Base-by-base conservation (phyloP, 1,284 basidiomycete genomes). In the Ustilago nuda region DNA sequence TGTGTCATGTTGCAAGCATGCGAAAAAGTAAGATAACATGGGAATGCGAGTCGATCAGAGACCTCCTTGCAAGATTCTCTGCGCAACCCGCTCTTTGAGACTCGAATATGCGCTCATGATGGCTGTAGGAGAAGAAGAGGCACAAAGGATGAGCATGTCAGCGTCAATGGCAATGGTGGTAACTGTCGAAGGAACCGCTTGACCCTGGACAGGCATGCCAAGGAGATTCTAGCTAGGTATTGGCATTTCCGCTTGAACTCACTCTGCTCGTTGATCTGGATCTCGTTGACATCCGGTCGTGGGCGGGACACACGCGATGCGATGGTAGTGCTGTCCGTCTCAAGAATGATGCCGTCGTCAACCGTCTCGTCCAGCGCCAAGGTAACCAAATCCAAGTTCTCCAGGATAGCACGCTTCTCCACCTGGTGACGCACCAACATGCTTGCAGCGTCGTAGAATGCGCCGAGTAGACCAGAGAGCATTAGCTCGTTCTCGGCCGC, bases 321-420 rank as follows among this genome's bases (percentile, higher is more conserved):
- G 83, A 99, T 97, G 11, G 95, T 94, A 0, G 93, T 91, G 5
- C 94, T 90, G 87, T 99, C 97, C 1, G 95, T 99, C 87, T 99
- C 96, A 54, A 99, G 92, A 79, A 99, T 96, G 86, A 99, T 93
- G 50, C 96, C 96, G 84, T 99, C 95, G 87, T 99, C 97, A 60
- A 99, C 91, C 7, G 94, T 95, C 88, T 99, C 97, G 87, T 99
- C 97, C 53, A 98, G 88, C 72, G 95, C 96, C 17, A 99, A 88
- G 58, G 98, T 88, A 6, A 98, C 93, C 72, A 99, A 85, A 87
- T 99, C 97, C 60, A 99, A 87, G 87, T 95, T 98, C 88, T 99
- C 97, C 62, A 99, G 88, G 51, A 99, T 91, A 17, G 92, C 93
- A 13, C 95, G 90, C 89, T 98, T 99, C 89, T 99, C 97, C 32